Evolutionary conservation across 1,284 basidiomycete species (phyloP), one percentile per base, ranked within the genome.

Genomic region (Spongiforma sp.): DNA sequence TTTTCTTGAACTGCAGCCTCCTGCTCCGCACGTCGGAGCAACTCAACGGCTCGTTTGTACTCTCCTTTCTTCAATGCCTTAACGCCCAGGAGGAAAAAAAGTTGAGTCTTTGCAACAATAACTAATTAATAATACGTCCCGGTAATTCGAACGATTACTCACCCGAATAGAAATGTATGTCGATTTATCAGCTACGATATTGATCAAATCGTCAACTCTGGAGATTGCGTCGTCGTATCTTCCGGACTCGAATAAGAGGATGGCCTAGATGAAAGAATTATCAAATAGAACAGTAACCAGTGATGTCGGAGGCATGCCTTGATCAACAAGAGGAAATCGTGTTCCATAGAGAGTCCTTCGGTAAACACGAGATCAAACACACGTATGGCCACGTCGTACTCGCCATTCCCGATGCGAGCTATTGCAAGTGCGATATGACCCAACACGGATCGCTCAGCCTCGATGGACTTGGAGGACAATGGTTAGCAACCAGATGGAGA

Each of bases 191-290:
- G 53, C 50, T 3, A 36, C 33, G 8, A 54, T 54, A 33, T 33
- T 28, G 5, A 65, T 58, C 32, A 63, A 33, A 5, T 54, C n/a
- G 14, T 55, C 52, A 5, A 64, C 19, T 5, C 55, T 55, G 4
- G 26, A 14, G 12, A 65, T 24, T 3, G 62, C 62, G 0, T 57
- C 39, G 6, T 64, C 21, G 34, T 58, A 34, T 24, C 43, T 54
- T 36, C 59, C 63, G 2, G 32, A 48, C 26, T 58, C 59, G 26
- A 65, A 65, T 19, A 60, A 24, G 3, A 65, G 26, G 36, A 65
- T 36, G 1, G 63, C 64, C 64, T 65, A n/a, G 28, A 12, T 37
- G 21, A 12, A 14, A 53, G n/a, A n/a, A 14, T 26, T 41, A 24
- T 48, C 4, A 30, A 33, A 32, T 1, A 12, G 21, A 19, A 33